Conservation (phyloP, 495 filamentous ascomycete genomes). For the Bacidia rubella region DNA sequence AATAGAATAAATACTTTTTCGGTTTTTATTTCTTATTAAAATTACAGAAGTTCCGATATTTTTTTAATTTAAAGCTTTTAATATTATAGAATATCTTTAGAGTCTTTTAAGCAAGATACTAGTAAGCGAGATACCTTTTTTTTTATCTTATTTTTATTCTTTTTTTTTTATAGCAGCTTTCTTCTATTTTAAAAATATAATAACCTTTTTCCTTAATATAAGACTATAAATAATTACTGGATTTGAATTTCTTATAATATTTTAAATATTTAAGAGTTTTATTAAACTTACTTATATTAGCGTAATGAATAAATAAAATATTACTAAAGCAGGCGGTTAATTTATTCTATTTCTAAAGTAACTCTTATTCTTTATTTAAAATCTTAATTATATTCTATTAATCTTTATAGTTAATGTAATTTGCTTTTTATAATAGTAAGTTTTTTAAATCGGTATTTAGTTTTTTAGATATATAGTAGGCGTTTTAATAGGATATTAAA, state of each 20-base stretch:
- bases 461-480: no score
- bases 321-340: not conserved
- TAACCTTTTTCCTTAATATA: no score
- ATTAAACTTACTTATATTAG: not conserved
- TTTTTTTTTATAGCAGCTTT: not conserved
- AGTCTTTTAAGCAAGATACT: not conserved
- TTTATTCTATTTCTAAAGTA: not conserved
- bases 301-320: not conserved
- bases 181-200: not conserved
- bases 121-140: not conserved
- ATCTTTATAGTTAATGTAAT: not conserved
- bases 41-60: no score
- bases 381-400: not conserved
- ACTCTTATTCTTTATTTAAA: not conserved
- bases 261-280: no score
- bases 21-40: no score
- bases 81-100: not conserved
- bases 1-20: no score
- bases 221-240: no score
- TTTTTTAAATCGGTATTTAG: no score
- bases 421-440: not conserved
- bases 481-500: not conserved
- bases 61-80: no score
- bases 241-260: no score
- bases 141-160: not conserved